Conservation (phyloP, 768 basidiomycete species). For the Auricularia heimuer region DNA sequence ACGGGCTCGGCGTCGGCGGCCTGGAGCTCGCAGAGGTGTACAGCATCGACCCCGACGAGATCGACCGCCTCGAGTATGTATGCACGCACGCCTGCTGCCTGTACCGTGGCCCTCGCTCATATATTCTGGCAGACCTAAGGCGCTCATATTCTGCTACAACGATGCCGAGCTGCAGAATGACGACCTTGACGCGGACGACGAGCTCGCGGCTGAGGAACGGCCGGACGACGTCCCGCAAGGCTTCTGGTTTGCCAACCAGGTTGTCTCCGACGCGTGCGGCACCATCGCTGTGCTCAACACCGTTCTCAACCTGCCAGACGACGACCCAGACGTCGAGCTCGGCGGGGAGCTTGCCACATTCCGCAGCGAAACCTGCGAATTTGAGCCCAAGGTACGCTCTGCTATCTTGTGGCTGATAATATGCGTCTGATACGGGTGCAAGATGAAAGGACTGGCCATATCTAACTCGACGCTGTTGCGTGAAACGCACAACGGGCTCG, state of each 20-base stretch:
- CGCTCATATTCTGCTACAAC: constrained; percentile 50
- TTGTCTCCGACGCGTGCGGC: constrained; percentile 57
- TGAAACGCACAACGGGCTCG: constrained; percentile 47
- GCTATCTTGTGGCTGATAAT: not conserved
- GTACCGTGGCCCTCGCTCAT: too few relatives aligned
- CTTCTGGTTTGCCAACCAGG: constrained; percentile 62
- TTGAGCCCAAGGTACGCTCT: constrained; percentile 46
- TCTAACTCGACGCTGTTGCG: constrained; percentile 47
- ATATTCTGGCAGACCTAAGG: constrained; percentile 30
- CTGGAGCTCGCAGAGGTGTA: constrained; percentile 51
- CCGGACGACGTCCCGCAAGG: constrained; percentile 41
- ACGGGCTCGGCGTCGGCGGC: constrained; percentile 41
- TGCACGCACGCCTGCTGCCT: too few relatives aligned
- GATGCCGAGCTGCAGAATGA: not conserved
- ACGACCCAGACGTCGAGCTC: constrained; percentile 26
- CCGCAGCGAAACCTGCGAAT: constrained; percentile 39
- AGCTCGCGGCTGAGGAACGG: constrained; percentile 33
- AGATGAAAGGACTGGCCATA: constrained; percentile 59
- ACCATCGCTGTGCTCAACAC: constrained; percentile 55
- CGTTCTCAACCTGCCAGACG: constrained; percentile 42
- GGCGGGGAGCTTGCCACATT: constrained; percentile 37
- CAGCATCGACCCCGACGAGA: constrained; percentile 53
- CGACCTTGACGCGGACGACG: constrained; percentile 33
- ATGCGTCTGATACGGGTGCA: not conserved
- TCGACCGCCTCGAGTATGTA: constrained; percentile 37